phyloP scores from a whole-genome alignment of 768 basidiomycete species.

The Pisolithus albus region DNA sequence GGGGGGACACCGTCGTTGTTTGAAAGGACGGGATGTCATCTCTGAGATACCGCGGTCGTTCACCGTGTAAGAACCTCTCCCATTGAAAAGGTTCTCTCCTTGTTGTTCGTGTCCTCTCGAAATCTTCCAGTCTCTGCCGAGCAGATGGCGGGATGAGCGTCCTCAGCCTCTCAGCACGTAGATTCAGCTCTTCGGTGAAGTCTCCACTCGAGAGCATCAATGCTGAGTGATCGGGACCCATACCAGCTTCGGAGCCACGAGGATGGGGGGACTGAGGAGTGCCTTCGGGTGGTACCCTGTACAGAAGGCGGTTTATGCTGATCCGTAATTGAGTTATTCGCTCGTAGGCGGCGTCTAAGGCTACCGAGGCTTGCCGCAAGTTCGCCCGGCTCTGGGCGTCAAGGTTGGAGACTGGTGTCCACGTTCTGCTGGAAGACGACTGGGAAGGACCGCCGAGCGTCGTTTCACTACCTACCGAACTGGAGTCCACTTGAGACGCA shows the following conservation, averaged over 20 bases:
- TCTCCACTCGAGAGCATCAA: slow-evolving; percentile 23
- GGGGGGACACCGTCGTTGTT: slow-evolving; percentile 3
- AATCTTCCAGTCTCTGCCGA: slow-evolving; percentile 28
- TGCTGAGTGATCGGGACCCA: slow-evolving; percentile 26
- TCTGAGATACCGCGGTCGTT: slow-evolving; percentile 12
- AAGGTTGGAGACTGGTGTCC: slow-evolving; percentile 9
- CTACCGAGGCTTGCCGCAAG: slow-evolving; percentile 46
- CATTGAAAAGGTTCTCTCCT: slow-evolving; percentile 14
- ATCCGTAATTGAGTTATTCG: slow-evolving; percentile 50
- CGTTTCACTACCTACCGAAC: slow-evolving; percentile 10
- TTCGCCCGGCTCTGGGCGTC: slow-evolving; percentile 28
- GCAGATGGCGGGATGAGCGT: slow-evolving; percentile 24
- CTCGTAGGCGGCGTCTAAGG: slow-evolving; percentile 48
- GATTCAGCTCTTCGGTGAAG: slow-evolving; percentile 21
- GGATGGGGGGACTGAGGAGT: slow-evolving; percentile 8
- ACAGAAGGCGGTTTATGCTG: slow-evolving; percentile 39
- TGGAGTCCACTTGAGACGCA: slow-evolving; percentile 6
- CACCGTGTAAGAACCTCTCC: slow-evolving; percentile 17
- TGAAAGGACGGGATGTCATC: slow-evolving; percentile 7
- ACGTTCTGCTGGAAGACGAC: slow-evolving; percentile 4
- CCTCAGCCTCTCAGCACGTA: slow-evolving; percentile 23
- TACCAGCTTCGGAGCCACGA: slow-evolving; percentile 13
- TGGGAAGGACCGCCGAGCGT: slow-evolving; percentile 9
- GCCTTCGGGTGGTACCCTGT: slow-evolving; percentile 32
- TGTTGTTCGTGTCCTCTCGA: slow-evolving; percentile 13